A percentile compares a stretch with the other conserved stretches of the same genome.
Conservation (phyloP, 108 stramenopile genomes). For the Nitzschia putrida region DNA sequence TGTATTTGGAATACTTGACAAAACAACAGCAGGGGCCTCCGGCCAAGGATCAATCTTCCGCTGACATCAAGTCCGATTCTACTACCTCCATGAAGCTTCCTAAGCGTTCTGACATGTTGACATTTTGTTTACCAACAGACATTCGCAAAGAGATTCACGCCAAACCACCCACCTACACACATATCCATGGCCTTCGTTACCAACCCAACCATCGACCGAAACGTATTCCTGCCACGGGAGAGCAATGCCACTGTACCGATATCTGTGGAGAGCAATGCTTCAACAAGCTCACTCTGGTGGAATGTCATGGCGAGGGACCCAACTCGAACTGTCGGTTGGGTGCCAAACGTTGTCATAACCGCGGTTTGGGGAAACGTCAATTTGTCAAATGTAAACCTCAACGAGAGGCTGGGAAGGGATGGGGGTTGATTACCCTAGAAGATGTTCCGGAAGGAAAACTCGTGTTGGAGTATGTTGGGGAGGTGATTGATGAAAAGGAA, state of each 20-base stretch:
- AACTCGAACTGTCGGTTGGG: conserved; percentile 81
- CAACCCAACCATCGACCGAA: conserved; percentile 59
- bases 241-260: conserved; percentile 64
- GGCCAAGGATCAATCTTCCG: neutral
- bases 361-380: conserved; percentile 55
- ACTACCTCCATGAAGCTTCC: conserved; percentile 13
- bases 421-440: conserved; percentile 82
- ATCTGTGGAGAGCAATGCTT: conserved; percentile 81
- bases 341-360: conserved; percentile 77
- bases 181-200: conserved; percentile 57
- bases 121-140: conserved; percentile 67
- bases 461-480: conserved; percentile 90
- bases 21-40: conserved; percentile 3
- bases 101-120: conserved; percentile 8
- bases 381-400: conserved; percentile 71
- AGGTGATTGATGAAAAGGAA: conserved; percentile 81
- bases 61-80: neutral
- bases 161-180: conserved; percentile 67
- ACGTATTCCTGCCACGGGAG: conserved; percentile 53
- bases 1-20: conserved; percentile 3
- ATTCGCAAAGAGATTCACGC: conserved; percentile 72
- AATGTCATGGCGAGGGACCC: conserved; percentile 75
- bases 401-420: conserved; percentile 86
- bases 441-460: conserved; percentile 68
- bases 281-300: conserved; percentile 70